phyloP scores from a whole-genome alignment of 2,329 filamentous ascomycete genomes.

The Cytospora mali region DNA sequence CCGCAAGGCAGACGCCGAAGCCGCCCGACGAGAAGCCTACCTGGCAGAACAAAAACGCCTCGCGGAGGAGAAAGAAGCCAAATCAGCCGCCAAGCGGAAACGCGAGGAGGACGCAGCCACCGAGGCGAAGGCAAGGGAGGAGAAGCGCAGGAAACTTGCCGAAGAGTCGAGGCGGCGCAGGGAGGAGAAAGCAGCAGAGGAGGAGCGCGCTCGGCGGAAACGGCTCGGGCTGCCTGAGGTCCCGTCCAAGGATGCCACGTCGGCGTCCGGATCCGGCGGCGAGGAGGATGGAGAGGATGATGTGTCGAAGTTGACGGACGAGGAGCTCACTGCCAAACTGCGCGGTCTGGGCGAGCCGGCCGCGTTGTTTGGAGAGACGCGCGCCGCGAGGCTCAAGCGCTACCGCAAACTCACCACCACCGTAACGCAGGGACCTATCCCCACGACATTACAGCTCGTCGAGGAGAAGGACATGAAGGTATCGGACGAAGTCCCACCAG shows the following conservation, averaged over 20 bases:
- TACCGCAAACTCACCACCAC: conserved; percentile 68
- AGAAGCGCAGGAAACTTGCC: conserved; percentile 79
- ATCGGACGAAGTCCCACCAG: conserved; percentile 57
- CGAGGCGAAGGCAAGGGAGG: conserved; percentile 70
- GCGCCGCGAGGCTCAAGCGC: conserved; percentile 68
- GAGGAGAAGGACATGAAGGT: conserved; percentile 90
- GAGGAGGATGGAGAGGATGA: conserved; percentile 44
- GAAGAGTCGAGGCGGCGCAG: conserved; percentile 73
- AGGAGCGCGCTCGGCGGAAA: conserved; percentile 73
- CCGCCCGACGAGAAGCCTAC: conserved; percentile 78
- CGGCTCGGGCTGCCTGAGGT: conserved; percentile 80
- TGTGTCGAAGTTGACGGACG: conserved; percentile 69
- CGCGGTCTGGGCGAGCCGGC: conserved; percentile 73
- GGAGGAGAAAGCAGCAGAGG: conserved; percentile 72
- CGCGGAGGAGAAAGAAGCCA: conserved; percentile 71
- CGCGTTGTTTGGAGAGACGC: conserved; percentile 79
- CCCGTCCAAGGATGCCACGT: conserved; percentile 38
- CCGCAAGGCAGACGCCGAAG: conserved; percentile 84
- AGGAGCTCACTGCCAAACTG: conserved; percentile 69
- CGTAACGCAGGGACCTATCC: conserved; percentile 77
- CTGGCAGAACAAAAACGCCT: conserved; percentile 76
- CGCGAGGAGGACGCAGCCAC: conserved; percentile 81
- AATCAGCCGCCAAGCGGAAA: conserved; percentile 78
- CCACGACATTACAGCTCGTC: conserved; percentile 78
- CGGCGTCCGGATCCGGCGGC: conserved; percentile 28